These are phyloP conservation scores for Clavariopsis aquatica DNA, from an alignment of 495 filamentous ascomycete genomes.

Conservation along the genomic window DNA sequence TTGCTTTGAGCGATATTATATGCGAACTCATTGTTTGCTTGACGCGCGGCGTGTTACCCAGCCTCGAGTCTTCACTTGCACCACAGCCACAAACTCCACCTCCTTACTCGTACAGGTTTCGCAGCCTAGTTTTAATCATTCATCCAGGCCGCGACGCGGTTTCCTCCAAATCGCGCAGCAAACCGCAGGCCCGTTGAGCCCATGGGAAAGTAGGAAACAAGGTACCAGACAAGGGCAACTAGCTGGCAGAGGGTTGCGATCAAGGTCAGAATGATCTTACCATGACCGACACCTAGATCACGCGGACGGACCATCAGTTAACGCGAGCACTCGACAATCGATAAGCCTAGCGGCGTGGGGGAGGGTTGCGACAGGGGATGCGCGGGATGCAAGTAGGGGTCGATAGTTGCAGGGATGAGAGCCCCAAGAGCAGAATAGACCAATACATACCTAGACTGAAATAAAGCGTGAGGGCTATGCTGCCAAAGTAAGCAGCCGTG, in stretches of 20 bases:
- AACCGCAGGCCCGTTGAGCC: conserved; percentile 84
- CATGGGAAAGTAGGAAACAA: conserved; percentile 98
- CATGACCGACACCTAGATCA: conserved; percentile 67
- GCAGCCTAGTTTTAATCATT: conserved; percentile 54
- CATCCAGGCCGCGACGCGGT: conserved; percentile 86
- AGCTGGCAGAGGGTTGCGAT: conserved; percentile 81
- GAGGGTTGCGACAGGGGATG: conserved; percentile 22
- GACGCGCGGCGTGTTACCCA: conserved; percentile 38
- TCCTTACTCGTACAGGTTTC: conserved; percentile 32
- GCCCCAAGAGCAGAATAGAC: conserved; percentile 2
- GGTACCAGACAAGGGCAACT: conserved; percentile 83
- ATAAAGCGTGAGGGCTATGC: conserved; percentile 84
- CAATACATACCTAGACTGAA: conserved; percentile 81
- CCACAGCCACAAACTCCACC: conserved; percentile 26
- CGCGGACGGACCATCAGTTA: conserved; percentile 36
- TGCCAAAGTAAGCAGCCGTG: conserved; percentile 95
- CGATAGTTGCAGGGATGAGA: conserved; percentile 32
- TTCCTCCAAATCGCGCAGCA: conserved; percentile 80
- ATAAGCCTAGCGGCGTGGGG: conserved; percentile 36
- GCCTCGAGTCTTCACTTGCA: conserved; percentile 22
- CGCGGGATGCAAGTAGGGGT: conserved; percentile 19
- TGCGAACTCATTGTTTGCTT: conserved; percentile 31
- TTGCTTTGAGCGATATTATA: conserved; percentile 26
- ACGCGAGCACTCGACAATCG: conserved; percentile 32
- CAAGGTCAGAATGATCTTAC: conserved; percentile 77